Evolutionary conservation across 306 rosid species (phyloP), one percentile per base, ranked within the genome.

Genomic region (Datisca glomerata): DNA sequence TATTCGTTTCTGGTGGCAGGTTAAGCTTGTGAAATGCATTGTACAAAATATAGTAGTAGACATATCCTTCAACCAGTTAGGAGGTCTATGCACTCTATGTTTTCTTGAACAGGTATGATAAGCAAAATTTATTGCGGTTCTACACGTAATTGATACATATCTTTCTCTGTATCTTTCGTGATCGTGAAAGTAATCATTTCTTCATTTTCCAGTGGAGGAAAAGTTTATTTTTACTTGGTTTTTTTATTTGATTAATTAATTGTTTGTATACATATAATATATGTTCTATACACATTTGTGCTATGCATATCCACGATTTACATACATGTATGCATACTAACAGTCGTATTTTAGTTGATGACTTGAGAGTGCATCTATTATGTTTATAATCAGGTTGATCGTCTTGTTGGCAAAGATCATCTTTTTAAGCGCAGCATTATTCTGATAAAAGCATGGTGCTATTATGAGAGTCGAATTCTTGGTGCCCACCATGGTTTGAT

Each of bases 401-500:
- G 69, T 54, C 79, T 55, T 34, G 67, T 78, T 57, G 78, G 76
- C 18, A 81, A 78, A 67, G 72, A 78, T 56, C 78, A 81, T 66
- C 84, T 81, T 43, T 86, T 86, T 53, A 86, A 86, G 24, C 91
- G 91, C 63, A 86, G 93, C 56, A 70, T 86, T 53, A 78, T 86
- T 47, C 63, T 81, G 56, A 73, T 67, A 45, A 86, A 81, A 61
- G 93, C 91, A 38, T 86, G 96, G 96, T 86, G 96, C 76, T 86
- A 78, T 41, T 85, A 85, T 57, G 89, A 80, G 71, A 85, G 96
- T 43, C 89, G 96, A 24, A 58, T 85, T 56, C 89, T 86, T 13
- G 96, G 96, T 46, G 85, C 93, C 14, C 93, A 72, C 63, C 93
- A 86, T 60, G 93, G 93, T 37, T 70, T 86, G 68, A 78, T 86